Conservation (phyloP, 73 alveolate species). For the Paramecium tetraurelia region DNA sequence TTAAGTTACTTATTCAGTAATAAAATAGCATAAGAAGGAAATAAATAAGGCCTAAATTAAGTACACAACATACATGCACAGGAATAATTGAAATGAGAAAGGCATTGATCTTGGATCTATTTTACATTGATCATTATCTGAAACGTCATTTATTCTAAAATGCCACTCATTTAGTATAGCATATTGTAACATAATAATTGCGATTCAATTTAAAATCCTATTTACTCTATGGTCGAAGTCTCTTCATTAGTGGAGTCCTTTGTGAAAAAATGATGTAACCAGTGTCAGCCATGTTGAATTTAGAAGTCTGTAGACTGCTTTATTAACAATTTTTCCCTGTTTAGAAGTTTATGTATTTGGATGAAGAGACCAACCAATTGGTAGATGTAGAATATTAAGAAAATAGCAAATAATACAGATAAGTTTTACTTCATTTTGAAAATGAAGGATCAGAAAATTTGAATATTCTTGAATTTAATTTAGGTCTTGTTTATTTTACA, state of each 20-base stretch:
- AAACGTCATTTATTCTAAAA: background rate
- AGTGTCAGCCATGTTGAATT: background rate
- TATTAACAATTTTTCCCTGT: background rate
- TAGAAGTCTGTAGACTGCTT: background rate
- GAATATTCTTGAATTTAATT: background rate
- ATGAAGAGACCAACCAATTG: background rate
- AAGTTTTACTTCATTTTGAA: background rate
- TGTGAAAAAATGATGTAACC: background rate
- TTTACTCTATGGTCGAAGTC: background rate
- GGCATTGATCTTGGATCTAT: background rate
- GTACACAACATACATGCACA: background rate
- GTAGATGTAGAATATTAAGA: background rate
- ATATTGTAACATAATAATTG: background rate
- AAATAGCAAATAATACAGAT: background rate
- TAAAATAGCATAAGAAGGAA: background rate
- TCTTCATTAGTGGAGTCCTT: background rate
- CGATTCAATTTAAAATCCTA: background rate
- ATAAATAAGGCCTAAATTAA: background rate
- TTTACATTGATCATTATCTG: background rate
- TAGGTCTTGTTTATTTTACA: background rate
- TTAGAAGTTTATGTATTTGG: background rate
- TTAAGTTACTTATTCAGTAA: background rate
- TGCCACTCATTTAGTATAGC: background rate
- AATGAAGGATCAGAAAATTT: background rate
- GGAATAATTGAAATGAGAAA: conserved; percentile 10